Evolutionary conservation across 306 rosid genomes (phyloP).

Genomic region (Betula pendula): DNA sequence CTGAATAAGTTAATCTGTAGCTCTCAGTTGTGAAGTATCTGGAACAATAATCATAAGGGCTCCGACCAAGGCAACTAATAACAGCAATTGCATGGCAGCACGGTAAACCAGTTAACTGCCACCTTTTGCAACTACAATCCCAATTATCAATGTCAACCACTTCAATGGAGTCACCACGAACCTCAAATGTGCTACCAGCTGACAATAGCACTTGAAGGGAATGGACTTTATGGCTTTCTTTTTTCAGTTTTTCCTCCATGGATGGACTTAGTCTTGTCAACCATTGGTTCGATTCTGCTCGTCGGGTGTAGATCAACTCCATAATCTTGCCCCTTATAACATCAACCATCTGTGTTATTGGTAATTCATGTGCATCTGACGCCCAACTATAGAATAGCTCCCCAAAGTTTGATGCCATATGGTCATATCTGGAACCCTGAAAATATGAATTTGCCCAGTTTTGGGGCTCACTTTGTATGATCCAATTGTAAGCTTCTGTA

Average conservation of each 20-base stretch:
- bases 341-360: conserved; percentile 96
- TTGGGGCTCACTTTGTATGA: conserved; percentile 76
- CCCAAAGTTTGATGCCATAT: conserved; percentile 88
- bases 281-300: conserved; percentile 72
- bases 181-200: conserved; percentile 72
- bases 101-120: conserved; percentile 83
- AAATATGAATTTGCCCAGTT: conserved; percentile 85
- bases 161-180: conserved; percentile 75
- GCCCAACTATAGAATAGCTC: conserved; percentile 93
- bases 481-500: conserved; percentile 81
- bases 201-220: conserved; percentile 59
- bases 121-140: conserved; percentile 92
- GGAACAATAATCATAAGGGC: conserved; percentile 82
- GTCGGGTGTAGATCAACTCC: conserved; percentile 71
- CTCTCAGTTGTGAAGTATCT: conserved; percentile 74
- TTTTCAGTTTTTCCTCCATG: conserved; percentile 86
- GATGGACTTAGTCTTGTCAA: conserved; percentile 74
- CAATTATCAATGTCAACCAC: conserved; percentile 71
- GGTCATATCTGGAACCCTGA: conserved; percentile 89
- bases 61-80: conserved; percentile 53
- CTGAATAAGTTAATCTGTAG: conserved; percentile 82
- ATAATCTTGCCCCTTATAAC: conserved; percentile 73
- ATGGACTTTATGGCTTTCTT: conserved; percentile 54
- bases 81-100: conserved; percentile 89
- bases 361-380: conserved; percentile 80